Conservation (phyloP, 495 filamentous ascomycete species). For the Daldinia grandis region DNA sequence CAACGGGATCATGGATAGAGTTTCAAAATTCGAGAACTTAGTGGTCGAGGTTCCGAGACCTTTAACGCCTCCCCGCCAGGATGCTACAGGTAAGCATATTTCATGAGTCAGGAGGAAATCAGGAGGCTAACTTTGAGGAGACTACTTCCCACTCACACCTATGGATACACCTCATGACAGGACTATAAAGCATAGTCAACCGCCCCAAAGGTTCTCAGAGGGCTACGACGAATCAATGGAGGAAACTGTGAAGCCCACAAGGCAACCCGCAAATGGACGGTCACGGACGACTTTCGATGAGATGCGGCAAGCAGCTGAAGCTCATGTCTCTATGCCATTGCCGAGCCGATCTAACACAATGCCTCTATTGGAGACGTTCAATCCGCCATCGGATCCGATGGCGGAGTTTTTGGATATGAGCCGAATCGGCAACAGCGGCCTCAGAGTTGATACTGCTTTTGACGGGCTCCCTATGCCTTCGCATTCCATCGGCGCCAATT, state of each 20-base stretch:
- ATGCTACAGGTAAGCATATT: conserved; percentile 59
- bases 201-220: conserved; percentile 55
- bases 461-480: conserved; percentile 43
- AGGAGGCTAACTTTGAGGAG: conserved; percentile 40
- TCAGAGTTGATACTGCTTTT: conserved; percentile 59
- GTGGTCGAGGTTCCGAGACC: conserved; percentile 57
- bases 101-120: background rate
- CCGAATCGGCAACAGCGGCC: conserved; percentile 60
- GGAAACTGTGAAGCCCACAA: conserved; percentile 62
- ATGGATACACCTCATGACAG: conserved; percentile 56
- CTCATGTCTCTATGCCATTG: conserved; percentile 48
- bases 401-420: conserved; percentile 65
- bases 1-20: conserved; percentile 62
- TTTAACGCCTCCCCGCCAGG: conserved; percentile 66
- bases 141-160: conserved; percentile 59
- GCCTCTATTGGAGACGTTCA: conserved; percentile 48
- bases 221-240: conserved; percentile 66
- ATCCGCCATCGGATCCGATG: conserved; percentile 59
- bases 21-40: conserved; percentile 60
- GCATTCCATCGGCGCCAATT: conserved; percentile 35
- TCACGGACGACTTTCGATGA: conserved; percentile 54
- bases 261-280: conserved; percentile 37
- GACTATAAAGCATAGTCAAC: conserved; percentile 42
- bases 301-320: conserved; percentile 56
- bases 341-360: conserved; percentile 53